Evolutionary conservation across 2,329 filamentous ascomycete species (phyloP), one percentile per base, ranked within the genome.

Genomic region (Fulvia fulva): DNA sequence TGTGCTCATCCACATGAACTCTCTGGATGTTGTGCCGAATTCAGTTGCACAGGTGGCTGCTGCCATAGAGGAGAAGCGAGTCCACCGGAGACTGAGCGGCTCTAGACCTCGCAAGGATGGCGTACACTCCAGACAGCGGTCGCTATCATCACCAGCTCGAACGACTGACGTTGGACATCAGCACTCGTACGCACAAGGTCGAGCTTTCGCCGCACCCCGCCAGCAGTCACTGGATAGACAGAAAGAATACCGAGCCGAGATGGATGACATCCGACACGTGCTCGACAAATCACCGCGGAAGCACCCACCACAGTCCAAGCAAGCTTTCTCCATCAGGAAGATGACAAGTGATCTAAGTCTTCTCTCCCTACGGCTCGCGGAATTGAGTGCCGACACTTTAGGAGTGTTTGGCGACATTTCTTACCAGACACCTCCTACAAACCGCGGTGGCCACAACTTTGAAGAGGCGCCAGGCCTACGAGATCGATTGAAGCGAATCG

Each of bases 1-100:
- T 55, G 80, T 81, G 2, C 74, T 83, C 53, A 80, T 83, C 41
- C 81, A 82, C 63, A 82, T 83, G 75, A 83, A 82, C 60, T 82
- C 81, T 0, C 73, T 83, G 45, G 81, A 83, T 56, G 79, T 83
- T 7, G 74, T 82, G 8, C 81, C 81, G 19, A 83, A 83, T 56
- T 79, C 77, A 1, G 78, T 80, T 7, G 80, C 80, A 5, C 80
- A 82, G 68, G 81, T 83, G 2, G 80, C 81, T 28, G 78, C 79
- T 25, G 80, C 80, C 3, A 81, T 82, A 23, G 79, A 82, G 67
- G 78, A 81, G 59, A 81, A 81, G 65, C 69, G 62, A 41, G 60
- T 57, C 26, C 60, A 65, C 46, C 62, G 57, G 32, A 61, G 60
- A 45, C 43, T 52, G 46, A 53, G 50, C 21, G 63, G 57, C 32